Percentiles rank a stretch among this genome's conserved stretches.
Conservation (phyloP, 2,329 filamentous ascomycete species). For the Epichloe festucae region DNA sequence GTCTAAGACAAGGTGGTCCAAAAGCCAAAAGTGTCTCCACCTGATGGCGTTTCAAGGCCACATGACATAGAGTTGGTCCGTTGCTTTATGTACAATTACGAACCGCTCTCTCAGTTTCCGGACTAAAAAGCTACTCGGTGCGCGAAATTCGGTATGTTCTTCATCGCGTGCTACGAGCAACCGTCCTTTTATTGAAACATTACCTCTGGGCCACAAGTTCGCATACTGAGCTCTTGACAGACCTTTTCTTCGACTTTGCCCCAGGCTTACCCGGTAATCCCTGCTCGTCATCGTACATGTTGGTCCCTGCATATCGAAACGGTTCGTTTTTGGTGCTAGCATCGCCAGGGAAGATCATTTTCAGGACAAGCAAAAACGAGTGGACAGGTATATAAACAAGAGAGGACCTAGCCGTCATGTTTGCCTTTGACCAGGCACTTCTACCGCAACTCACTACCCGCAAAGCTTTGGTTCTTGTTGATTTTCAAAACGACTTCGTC, state of each 20-base stretch:
- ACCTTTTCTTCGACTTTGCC: not conserved
- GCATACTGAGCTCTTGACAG: not conserved
- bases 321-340: not conserved
- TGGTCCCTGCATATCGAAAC: not conserved
- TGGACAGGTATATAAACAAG: not conserved
- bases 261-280: not conserved
- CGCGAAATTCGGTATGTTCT: not conserved
- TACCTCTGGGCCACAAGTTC: not conserved
- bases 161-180: not conserved
- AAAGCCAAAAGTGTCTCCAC: not conserved
- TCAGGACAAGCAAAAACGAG: not conserved
- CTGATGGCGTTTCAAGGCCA: not conserved
- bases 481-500: constrained; percentile 86
- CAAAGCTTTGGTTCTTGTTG: constrained; percentile 67
- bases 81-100: not conserved
- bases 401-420: constrained; percentile 24
- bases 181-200: not conserved
- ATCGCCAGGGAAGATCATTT: not conserved
- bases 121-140: not conserved
- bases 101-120: not conserved
- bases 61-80: not conserved
- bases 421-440: constrained; percentile 41
- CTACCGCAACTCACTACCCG: constrained; percentile 45
- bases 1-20: not conserved
- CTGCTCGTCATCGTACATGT: not conserved